Percentiles rank a stretch among this genome's conserved stretches.
phyloP scores from a whole-genome alignment of 2,329 filamentous ascomycete species.

The Lomentospora prolificans region DNA sequence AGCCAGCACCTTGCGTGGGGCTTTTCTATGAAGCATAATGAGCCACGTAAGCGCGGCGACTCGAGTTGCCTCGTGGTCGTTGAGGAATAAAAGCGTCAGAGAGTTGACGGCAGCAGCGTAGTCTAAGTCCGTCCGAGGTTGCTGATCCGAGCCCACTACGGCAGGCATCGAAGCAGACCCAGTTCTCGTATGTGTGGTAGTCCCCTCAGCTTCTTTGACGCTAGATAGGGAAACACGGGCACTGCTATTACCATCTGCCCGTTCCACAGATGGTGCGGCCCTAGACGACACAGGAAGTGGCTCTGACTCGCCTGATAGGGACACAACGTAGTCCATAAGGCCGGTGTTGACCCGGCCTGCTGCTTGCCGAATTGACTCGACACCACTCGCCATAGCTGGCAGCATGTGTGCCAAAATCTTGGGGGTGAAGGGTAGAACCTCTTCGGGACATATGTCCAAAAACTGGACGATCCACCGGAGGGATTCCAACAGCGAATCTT shows the following conservation, averaged over 20 bases:
- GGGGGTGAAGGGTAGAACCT: conserved; percentile 90
- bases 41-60: conserved; percentile 93
- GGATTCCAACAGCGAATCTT: conserved; percentile 84
- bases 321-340: conserved; percentile 89
- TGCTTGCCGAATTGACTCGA: conserved; percentile 79
- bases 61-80: conserved; percentile 91
- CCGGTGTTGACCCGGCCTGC: conserved; percentile 84
- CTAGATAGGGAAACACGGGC: conserved; percentile 43
- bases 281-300: conserved; percentile 22
- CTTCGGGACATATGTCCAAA: conserved; percentile 93
- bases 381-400: conserved; percentile 85
- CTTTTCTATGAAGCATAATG: conserved; percentile 95
- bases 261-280: conserved; percentile 33
- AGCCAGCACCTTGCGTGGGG: conserved; percentile 82
- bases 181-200: conserved; percentile 37
- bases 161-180: conserved; percentile 31
- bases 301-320: conserved; percentile 63
- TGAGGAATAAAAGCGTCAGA: conserved; percentile 84
- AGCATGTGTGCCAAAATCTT: conserved; percentile 85
- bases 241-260: conserved; percentile 35
- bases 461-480: conserved; percentile 94
- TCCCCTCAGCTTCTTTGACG: conserved; percentile 43
- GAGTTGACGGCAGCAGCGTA: conserved; percentile 92
- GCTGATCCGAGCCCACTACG: conserved; percentile 14
- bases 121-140: conserved; percentile 65